Evolutionary conservation across 805 yeast species (phyloP), one percentile per base, ranked within the genome.

Genomic region (Candida oleophila): DNA sequence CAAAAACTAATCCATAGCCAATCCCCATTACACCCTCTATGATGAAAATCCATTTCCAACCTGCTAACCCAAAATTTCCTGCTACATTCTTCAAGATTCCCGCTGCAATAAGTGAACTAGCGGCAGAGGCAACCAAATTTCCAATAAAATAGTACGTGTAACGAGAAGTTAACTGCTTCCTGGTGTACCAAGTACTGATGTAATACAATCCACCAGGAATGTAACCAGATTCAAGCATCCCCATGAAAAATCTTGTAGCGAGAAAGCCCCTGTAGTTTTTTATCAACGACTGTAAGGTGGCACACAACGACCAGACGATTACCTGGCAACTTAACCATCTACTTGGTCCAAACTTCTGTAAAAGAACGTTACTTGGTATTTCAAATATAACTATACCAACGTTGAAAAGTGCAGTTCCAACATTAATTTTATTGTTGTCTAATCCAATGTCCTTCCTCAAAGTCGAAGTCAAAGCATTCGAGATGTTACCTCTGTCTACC

Each of bases 171-270:
- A 46, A 38, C 34, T 46, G 42, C 9, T 18, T 21, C 38, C 40
- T 65, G 32, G 63, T 69, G 56, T 69, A 77, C 77, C 78, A 76
- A 22, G 64, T 56, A 36, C 66, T 65, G 36, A 71, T 57, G 32
- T 74, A 64, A 49, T 61, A 73, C 9, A 71, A 65, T 8, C 68
- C 64, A 8, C 69, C 58, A 1, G 77, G 74, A 56, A 69, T 76
- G 4, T 68, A 64, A 14, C 74, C 65, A 35, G 76, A 73, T 47
- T 71, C 78, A 36, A 73, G 67, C n/a, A 73, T 54, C 2, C 80
- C 81, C 41, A 74, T 57, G 28, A 75, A 52, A 47, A 73, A 73
- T 18, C 78, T 62, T 16, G 46, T 46, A 7, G 28, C 49, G n/a
- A 46, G 28, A 28, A 22, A 46, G 2, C 41, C 18, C 19, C 22